phyloP scores from a whole-genome alignment of 148 eudicot genomes.

The Camellia japonica region DNA sequence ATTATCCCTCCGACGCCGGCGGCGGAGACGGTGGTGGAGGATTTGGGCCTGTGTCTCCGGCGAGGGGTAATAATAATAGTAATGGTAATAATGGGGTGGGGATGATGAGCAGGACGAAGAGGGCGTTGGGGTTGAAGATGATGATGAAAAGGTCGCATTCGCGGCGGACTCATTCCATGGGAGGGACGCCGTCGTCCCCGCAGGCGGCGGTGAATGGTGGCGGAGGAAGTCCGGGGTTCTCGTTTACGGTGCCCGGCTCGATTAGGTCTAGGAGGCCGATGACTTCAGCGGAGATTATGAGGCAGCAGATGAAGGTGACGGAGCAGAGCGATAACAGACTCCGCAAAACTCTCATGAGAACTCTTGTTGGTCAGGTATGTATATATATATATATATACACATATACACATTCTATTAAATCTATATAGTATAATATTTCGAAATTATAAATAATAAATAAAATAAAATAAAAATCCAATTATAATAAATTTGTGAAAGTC shows the following conservation, averaged over 20 bases:
- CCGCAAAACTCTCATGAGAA: slow-evolving; percentile 90
- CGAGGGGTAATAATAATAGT: slow-evolving; percentile 11
- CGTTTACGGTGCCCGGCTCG: slow-evolving; percentile 39
- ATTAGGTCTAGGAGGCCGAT: slow-evolving; percentile 48
- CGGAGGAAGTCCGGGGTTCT: slow-evolving; percentile 36
- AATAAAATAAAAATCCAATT: too few relatives aligned
- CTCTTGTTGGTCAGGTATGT: slow-evolving; percentile 95
- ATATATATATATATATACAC: background rate
- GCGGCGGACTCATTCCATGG: slow-evolving; percentile 33
- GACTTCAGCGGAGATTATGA: slow-evolving; percentile 94
- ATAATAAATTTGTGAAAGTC: too few relatives aligned
- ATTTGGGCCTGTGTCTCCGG: slow-evolving; percentile 35
- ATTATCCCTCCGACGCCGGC: slow-evolving; percentile 30
- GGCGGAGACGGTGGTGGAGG: slow-evolving; percentile 20
- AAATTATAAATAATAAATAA: too few relatives aligned
- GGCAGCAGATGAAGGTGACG: slow-evolving; percentile 93
- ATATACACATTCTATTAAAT: background rate
- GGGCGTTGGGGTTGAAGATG: slow-evolving; percentile 68
- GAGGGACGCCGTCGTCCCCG: slow-evolving; percentile 40
- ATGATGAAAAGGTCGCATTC: slow-evolving; percentile 49
- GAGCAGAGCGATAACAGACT: slow-evolving; percentile 83
- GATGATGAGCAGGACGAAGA: slow-evolving; percentile 74
- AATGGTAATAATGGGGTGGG: slow-evolving; percentile 42
- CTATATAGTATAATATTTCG: too few relatives aligned
- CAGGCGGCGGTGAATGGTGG: slow-evolving; percentile 18